Conservation (phyloP, 2,329 filamentous ascomycete genomes). For the Emmonsia crescens region DNA sequence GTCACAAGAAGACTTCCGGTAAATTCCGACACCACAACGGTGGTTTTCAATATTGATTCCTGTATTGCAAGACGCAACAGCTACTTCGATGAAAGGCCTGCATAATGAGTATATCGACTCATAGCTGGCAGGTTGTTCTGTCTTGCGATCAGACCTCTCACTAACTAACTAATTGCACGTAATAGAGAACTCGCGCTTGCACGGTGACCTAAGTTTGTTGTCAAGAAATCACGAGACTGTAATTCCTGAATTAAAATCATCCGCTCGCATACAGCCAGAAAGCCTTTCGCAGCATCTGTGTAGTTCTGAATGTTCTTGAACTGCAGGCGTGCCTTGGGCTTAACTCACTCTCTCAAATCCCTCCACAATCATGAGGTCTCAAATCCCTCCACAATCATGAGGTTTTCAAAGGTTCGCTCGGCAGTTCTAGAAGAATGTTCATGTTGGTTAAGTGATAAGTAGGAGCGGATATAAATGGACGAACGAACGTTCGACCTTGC, state of each 20-base stretch:
- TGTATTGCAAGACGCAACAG: background rate
- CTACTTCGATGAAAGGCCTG: background rate
- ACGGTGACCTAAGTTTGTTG: background rate
- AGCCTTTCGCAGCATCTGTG: too few species aligned
- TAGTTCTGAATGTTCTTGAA: too few species aligned
- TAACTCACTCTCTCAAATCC: too few species aligned
- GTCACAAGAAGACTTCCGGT: background rate
- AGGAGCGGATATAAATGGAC: too few species aligned
- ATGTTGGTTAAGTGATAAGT: too few species aligned
- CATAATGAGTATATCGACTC: background rate
- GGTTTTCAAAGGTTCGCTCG: too few species aligned
- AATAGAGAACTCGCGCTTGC: background rate
- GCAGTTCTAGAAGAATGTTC: too few species aligned
- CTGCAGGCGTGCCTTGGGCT: too few species aligned
- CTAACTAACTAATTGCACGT: background rate
- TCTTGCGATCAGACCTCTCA: background rate
- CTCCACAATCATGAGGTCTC: too few species aligned
- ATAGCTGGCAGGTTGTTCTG: background rate
- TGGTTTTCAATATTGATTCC: background rate
- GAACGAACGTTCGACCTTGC: too few species aligned
- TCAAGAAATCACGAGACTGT: background rate
- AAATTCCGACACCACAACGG: background rate
- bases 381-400: too few species aligned
- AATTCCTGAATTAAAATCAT: background rate
- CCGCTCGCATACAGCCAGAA: too few species aligned